A percentile compares a stretch with the other conserved stretches of the same genome.
These are phyloP conservation scores for Yamagishiella unicocca DNA, from an alignment of 139 green algal species.

Conservation along the genomic window DNA sequence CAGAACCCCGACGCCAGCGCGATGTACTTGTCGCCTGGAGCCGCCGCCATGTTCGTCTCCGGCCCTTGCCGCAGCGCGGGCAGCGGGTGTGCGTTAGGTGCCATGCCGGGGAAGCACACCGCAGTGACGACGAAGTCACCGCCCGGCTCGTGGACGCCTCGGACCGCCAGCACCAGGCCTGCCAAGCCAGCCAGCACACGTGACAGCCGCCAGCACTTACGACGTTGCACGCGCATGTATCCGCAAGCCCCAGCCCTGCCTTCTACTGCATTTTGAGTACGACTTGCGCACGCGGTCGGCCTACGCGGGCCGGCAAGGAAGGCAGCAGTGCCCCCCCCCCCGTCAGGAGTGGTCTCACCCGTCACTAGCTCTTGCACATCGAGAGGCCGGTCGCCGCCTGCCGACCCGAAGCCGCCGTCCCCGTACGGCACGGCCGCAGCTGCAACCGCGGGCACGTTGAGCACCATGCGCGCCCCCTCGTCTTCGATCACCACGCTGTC, in stretches of 20 bases:
- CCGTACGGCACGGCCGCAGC: background rate
- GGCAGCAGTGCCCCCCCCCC: no score
- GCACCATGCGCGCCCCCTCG: conserved; percentile 88
- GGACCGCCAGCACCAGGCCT: conserved; percentile 89
- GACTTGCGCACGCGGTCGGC: no score
- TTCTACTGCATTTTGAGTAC: no score
- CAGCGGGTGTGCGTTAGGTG: conserved; percentile 46
- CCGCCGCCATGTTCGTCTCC: background rate
- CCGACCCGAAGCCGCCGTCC: background rate
- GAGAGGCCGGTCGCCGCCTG: conserved; percentile 46
- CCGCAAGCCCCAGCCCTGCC: no score
- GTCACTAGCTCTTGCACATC: conserved; percentile 78
- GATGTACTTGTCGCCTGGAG: conserved; percentile 79
- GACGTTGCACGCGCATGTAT: no score
- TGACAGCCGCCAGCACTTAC: no score
- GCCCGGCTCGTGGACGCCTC: conserved; percentile 70
- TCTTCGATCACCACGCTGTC: conserved; percentile 91
- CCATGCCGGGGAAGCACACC: conserved; percentile 60
- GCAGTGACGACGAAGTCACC: conserved; percentile 85
- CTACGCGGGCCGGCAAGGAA: no score
- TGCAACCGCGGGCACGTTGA: conserved; percentile 59
- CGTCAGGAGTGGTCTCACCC: conserved; percentile 60
- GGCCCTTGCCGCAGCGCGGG: conserved; percentile 7
- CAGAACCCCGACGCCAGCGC: conserved; percentile 91
- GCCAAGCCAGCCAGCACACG: no score